Evolutionary conservation across 1,139 yeast species (phyloP).

Genomic region (Arxiozyma bovina): DNA sequence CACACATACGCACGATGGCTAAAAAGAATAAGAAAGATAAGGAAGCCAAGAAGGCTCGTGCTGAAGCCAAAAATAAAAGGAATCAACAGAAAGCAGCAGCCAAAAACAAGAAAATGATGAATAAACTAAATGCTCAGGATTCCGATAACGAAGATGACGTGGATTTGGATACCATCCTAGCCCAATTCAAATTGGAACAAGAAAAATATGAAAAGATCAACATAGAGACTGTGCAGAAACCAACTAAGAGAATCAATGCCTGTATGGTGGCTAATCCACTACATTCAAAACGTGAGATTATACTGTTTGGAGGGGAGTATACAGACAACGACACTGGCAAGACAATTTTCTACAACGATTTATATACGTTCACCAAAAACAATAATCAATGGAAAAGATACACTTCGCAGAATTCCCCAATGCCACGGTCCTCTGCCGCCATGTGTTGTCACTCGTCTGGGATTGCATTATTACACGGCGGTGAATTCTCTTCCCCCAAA

Average conservation of each 20-base stretch:
- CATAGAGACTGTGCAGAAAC: constrained; percentile 49
- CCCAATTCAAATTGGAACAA: constrained; percentile 71
- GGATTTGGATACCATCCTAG: constrained; percentile 78
- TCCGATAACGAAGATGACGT: constrained; percentile 87
- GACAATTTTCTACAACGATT: constrained; percentile 73
- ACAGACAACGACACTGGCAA: constrained; percentile 39
- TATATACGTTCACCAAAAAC: constrained; percentile 64
- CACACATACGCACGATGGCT: constrained; percentile 41
- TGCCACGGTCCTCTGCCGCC: constrained; percentile 89
- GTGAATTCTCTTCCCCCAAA: constrained; percentile 94
- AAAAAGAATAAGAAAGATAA: constrained; percentile 79
- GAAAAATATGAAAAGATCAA: constrained; percentile 65
- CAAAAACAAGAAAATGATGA: constrained; percentile 68
- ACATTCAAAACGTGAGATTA: constrained; percentile 66
- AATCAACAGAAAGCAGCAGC: constrained; percentile 61
- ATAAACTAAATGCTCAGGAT: constrained; percentile 38
- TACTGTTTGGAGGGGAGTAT: constrained; percentile 86
- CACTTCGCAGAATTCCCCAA: constrained; percentile 77
- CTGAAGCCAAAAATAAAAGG: constrained; percentile 78
- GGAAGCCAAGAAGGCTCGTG: constrained; percentile 84
- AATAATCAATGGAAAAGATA: constrained; percentile 74
- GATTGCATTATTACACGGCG: constrained; percentile 77
- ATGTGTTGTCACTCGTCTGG: constrained; percentile 94
- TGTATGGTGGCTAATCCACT: constrained; percentile 68
- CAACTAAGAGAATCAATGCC: constrained; percentile 63